phyloP scores from a whole-genome alignment of 2,329 filamentous ascomycete species.

The Orbilia ellipsospora region DNA sequence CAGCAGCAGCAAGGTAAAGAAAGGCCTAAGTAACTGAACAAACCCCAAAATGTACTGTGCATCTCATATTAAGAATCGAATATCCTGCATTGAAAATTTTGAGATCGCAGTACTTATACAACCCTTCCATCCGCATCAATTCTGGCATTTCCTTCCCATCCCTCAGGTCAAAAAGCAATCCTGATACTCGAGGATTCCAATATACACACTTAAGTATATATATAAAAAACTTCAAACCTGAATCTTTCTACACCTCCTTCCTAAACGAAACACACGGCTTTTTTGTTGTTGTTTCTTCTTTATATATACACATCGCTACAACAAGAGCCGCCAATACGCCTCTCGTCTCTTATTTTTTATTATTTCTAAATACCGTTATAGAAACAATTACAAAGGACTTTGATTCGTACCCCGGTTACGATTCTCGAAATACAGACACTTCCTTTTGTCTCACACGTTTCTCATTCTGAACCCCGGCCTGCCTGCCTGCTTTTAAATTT shows the following conservation, averaged over 20 bases:
- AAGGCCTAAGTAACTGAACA: neutral
- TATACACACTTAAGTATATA: slow-evolving; percentile 6
- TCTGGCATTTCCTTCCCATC: slow-evolving; percentile 51
- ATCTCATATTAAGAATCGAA: slow-evolving; percentile 53
- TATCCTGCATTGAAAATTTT: slow-evolving; percentile 39
- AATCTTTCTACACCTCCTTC: slow-evolving; percentile 44
- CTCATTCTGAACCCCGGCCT: slow-evolving; percentile 54
- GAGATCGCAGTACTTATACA: slow-evolving; percentile 56
- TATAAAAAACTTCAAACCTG: slow-evolving; percentile 40
- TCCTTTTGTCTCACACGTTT: slow-evolving; percentile 55
- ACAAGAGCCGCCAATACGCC: slow-evolving; percentile 20
- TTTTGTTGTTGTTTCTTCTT: neutral
- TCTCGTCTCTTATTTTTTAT: slow-evolving; percentile 14
- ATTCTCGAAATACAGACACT: slow-evolving; percentile 25
- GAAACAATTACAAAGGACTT: slow-evolving; percentile 45
- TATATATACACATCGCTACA: neutral
- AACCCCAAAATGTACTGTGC: slow-evolving; percentile 8
- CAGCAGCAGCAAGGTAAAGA: too few relatives aligned
- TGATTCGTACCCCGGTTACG: slow-evolving; percentile 20
- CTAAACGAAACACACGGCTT: slow-evolving; percentile 38
- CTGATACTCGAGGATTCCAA: slow-evolving; percentile 46
- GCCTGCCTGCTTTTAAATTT: slow-evolving; percentile 4
- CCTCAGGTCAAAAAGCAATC: slow-evolving; percentile 42
- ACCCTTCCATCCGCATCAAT: slow-evolving; percentile 56
- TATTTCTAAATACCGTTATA: slow-evolving; percentile 33